These are phyloP conservation scores for Mytilinidion resinicola DNA, from an alignment of 495 filamentous ascomycete genomes.

Conservation along the genomic window DNA sequence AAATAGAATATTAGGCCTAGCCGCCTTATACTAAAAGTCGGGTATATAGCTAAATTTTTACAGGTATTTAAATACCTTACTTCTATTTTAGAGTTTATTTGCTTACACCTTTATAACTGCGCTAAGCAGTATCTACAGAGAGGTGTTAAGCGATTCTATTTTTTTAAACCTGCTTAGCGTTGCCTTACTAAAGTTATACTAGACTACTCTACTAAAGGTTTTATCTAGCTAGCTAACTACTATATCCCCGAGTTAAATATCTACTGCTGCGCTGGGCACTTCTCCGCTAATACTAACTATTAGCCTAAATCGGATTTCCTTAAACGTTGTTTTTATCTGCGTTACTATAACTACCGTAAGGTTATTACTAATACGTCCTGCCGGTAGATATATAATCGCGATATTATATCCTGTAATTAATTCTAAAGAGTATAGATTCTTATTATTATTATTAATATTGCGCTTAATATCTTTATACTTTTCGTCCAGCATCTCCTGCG, in stretches of 20 bases:
- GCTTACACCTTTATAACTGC: not conserved
- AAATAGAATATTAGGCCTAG: not conserved
- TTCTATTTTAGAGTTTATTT: not conserved
- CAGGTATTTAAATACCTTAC: not conserved
- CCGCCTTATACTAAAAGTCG: not conserved
- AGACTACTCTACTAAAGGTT: constrained; percentile 24
- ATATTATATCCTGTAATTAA: constrained; percentile 39
- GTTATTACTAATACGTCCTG: constrained; percentile 28
- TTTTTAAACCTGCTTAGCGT: not conserved
- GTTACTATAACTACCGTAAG: constrained; percentile 31
- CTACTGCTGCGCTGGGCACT: constrained; percentile 24
- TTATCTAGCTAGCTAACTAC: constrained; percentile 28
- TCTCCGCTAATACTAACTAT: constrained; percentile 45
- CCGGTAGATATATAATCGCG: constrained; percentile 42
- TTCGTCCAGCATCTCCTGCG: constrained; percentile 44
- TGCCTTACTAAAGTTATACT: constrained; percentile 7
- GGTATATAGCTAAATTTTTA: not conserved
- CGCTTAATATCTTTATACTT: constrained; percentile 29
- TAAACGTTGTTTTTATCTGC: constrained; percentile 36
- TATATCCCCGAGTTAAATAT: constrained; percentile 27
- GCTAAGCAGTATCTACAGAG: not conserved
- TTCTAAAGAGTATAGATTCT: constrained; percentile 37
- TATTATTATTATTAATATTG: constrained; percentile 16
- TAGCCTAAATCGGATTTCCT: constrained; percentile 34
- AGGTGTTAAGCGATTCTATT: not conserved